Evolutionary conservation across 208 protist species (phyloP), one percentile per base, ranked within the genome.

Genomic region (Leishmania amazonensis): DNA sequence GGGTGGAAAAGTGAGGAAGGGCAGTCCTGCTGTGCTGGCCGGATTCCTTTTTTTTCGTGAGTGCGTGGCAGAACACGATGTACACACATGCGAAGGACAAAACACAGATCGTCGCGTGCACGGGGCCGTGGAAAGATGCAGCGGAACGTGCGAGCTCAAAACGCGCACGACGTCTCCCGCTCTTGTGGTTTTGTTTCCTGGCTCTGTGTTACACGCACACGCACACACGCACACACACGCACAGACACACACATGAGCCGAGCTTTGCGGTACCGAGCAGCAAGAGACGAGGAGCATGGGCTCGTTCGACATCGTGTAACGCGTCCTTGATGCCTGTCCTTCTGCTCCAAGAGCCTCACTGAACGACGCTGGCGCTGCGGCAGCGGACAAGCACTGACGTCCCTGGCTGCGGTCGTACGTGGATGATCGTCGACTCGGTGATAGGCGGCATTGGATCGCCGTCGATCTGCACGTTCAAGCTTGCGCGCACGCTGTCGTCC

Each of bases 401-500:
- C 35, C 75, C 65, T 19, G 81, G 49, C 68, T 83, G 81, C 60
- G 74, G 82, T 53, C 80, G 81, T 40, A 95, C 83, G 62, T 93
- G 88, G 19, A 96, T 70, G 40, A 97, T 86, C 19, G 85, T 93
- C 17, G 94, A 88, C 79, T 92, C 82, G 31, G 60, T 79, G 35
- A 97, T 90, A 76, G 77, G 87, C 6, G 87, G 80, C 62, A 94
- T 65, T 24, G 92, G 79, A 88, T 97, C 94, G 15, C 94, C 94
- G 76, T 97, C 94, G 24, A 95, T 81, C 82, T 97, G 94, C 54
- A 95, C 85, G 53, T 87, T 86, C 53, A 97, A 87, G 9, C 85
- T 89, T 1, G 86, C 79, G 70, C 64, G 67, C 78, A 86, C 76
- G 11, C 78, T 81, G 45, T 15, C 65, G 71, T 94, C 81, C 2